Base-by-base conservation (phyloP, 2,329 filamentous ascomycete species). In the Pseudogymnoascus sp. region DNA sequence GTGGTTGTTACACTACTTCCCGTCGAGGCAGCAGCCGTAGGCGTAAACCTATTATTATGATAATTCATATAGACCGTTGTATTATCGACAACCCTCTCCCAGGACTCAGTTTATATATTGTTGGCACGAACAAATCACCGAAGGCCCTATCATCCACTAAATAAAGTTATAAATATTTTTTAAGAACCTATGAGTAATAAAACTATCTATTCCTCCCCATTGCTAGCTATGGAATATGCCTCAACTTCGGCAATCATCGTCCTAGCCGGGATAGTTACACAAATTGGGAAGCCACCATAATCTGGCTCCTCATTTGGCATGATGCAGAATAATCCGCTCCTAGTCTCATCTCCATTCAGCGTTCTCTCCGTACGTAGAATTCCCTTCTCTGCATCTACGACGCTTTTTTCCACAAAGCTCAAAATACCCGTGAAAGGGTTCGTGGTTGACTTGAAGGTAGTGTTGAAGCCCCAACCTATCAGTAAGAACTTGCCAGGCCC, bases 231-330 rank as follows among this genome's bases (percentile, higher is more conserved):
- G 19, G 66, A 72, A 66, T 79, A 79, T 0, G 74, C 72, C 44
- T 77, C 72, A 4, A 77, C 70, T 60, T 78, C 74, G 0, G 78
- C 78, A 64, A 82, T 78, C 50, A 74, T 76, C 2, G 82, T 84
- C 62, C 76, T 71, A 0, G 80, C 79, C 1, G 81, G 82, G 33
- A 83, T 79, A 0, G 81, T 84, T 1, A 84, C 77, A 26, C 77
- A 77, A 33, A 83, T 84, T 0, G 81, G 81, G 64, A 83, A 83
- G 0, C 79, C 80, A 1, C 82, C 82, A 68, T 84, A 84, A 65
- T 84, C 81, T 0, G 81, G 81, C 35, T 82, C 75, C 35, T 83
- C 79, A 64, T 78, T 82, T 0, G 80, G 83, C 83, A 85, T 85
- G 66, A 83, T 80, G 17, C 77, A 68, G 59, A 77, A 79, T 56